Base-by-base conservation (phyloP, 163 green algal species). In the Chlamydomonas reinhardtii region DNA sequence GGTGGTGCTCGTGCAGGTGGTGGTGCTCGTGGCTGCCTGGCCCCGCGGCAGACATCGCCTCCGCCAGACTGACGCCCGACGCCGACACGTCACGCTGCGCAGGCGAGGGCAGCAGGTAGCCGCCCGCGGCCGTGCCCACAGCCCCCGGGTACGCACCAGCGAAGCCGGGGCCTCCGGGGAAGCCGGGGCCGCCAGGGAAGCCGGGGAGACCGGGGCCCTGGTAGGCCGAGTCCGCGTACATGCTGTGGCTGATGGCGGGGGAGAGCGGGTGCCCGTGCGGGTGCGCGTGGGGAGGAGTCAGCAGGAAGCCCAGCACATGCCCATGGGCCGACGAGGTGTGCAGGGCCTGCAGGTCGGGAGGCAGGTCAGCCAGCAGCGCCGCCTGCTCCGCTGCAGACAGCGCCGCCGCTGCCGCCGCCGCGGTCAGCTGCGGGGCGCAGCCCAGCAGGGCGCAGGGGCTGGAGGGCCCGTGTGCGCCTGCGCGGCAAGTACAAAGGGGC, bases 361-460 rank as follows among this genome's bases (percentile, higher is more conserved):
- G 48, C 48, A 56, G 48, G 48, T 56, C 48, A 17, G 48, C 48
- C 48, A 56, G 48, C 48, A 56, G 48, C 48, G 48, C 48, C 69
- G 69, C 32, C 34, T 35, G 48, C 35, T 35, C 35, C 52, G 69
- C 69, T 12, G 69, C 69, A 11, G 19, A 73, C 66, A 73, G 35
- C 29, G 11, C 12, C 48, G 48, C 35, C 29, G 69, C 69, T 9
- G 11, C 12, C 48, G 48, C 35, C 29, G 69, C 69, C 25, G 69
- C 69, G 20, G 19, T 52, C 66, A 73, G 35, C 29, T 12, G 6
- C 48, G 48, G 48, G 12, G 19, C 3, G 68, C 77, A 84, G 48
- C 77, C 77, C 65, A 84, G 65, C 29, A 54, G n/a, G 20, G 34
- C 37, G 66, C 77, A 84, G 65, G 43, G 69, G 65, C 20, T 56